These are phyloP conservation scores for Henckelia pumila DNA, from an alignment of 257 asterid genomes.

Conservation along the genomic window DNA sequence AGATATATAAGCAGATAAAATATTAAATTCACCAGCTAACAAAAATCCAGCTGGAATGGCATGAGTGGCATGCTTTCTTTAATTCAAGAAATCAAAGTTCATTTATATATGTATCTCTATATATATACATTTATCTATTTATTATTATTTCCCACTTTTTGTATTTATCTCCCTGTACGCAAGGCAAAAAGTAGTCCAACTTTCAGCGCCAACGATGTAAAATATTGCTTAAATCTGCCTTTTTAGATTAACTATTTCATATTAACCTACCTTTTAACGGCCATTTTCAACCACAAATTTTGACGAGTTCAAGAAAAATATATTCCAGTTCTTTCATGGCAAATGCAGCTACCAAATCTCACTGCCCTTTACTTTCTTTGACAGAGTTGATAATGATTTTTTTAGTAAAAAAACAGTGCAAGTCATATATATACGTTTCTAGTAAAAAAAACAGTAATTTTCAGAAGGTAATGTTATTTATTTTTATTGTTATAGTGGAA, in stretches of 20 bases:
- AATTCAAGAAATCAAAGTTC: neutral
- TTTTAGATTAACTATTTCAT: neutral
- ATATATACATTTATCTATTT: no score
- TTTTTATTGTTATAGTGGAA: no score
- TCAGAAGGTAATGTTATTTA: no score
- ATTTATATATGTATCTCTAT: no score
- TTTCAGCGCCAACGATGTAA: neutral
- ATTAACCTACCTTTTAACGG: neutral
- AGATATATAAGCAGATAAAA: neutral
- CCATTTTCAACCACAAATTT: neutral
- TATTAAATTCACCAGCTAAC: neutral
- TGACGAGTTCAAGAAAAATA: neutral
- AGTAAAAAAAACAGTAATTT: no score
- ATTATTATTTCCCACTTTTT: neutral
- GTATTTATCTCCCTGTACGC: neutral
- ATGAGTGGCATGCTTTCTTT: neutral
- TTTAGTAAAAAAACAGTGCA: no score
- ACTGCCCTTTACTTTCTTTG: neutral
- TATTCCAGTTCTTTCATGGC: neutral
- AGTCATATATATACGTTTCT: neutral
- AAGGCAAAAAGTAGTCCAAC: neutral
- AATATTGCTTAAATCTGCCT: neutral
- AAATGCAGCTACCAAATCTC: neutral
- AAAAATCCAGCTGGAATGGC: neutral
- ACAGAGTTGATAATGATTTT: neutral